Evolutionary conservation across 2,329 filamentous ascomycete species (phyloP).

Genomic region (Colletotrichum lupini): DNA sequence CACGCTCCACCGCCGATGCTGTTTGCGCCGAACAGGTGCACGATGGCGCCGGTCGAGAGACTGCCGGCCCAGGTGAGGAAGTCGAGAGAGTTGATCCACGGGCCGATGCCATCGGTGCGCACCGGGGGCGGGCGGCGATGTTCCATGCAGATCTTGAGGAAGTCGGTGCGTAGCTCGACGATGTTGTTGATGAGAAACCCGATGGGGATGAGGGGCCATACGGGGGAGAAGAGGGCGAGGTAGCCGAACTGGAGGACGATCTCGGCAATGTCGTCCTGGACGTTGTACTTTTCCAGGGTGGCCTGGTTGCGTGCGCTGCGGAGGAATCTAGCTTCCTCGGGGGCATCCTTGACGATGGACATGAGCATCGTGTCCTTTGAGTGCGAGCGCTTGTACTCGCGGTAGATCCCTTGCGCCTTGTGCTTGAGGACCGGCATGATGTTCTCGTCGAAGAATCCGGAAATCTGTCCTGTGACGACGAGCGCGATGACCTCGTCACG

Average conservation of each 20-base stretch:
- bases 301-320: slow-evolving; percentile 73
- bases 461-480: slow-evolving; percentile 77
- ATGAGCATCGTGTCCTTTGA: slow-evolving; percentile 57
- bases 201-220: slow-evolving; percentile 79
- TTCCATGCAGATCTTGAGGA: slow-evolving; percentile 80
- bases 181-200: slow-evolving; percentile 82
- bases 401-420: slow-evolving; percentile 59
- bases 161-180: slow-evolving; percentile 81
- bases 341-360: slow-evolving; percentile 63
- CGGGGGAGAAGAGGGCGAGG: slow-evolving; percentile 77
- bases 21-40: slow-evolving; percentile 76
- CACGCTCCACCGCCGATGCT: slow-evolving; percentile 66
- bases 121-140: slow-evolving; percentile 77
- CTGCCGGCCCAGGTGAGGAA: slow-evolving; percentile 80
- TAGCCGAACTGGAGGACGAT: slow-evolving; percentile 82
- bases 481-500: slow-evolving; percentile 81
- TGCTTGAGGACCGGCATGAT: slow-evolving; percentile 77
- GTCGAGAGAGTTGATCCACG: slow-evolving; percentile 75
- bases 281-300: slow-evolving; percentile 75
- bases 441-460: slow-evolving; percentile 78
- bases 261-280: slow-evolving; percentile 78
- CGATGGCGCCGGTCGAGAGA: slow-evolving; percentile 76
- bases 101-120: slow-evolving; percentile 79
- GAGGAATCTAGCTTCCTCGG: slow-evolving; percentile 73
- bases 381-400: slow-evolving; percentile 48